Evolutionary conservation across 2,329 filamentous ascomycete genomes (phyloP).

Genomic region (Cercospora nicotianae): DNA sequence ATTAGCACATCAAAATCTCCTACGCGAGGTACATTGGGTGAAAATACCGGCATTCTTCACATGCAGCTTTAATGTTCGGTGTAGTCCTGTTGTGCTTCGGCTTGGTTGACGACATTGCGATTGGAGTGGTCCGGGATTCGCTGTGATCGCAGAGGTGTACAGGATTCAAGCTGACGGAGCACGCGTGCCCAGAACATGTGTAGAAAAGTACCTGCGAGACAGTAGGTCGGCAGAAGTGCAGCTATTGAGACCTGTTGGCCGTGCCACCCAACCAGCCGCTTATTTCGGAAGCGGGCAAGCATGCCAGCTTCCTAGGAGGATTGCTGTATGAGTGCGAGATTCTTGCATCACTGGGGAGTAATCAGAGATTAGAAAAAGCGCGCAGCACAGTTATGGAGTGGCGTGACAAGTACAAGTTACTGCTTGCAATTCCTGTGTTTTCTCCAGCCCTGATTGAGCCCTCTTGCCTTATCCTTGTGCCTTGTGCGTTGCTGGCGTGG

Average conservation of each 20-base stretch:
- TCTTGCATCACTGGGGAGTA: slow-evolving; percentile 8
- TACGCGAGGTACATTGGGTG: background rate
- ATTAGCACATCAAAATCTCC: background rate
- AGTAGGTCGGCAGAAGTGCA: background rate
- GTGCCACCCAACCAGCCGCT: background rate
- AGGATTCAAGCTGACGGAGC: background rate
- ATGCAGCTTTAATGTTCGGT: slow-evolving; percentile 13
- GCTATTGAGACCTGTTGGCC: background rate
- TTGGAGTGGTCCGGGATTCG: background rate
- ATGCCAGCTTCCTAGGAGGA: background rate
- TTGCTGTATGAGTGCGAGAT: background rate
- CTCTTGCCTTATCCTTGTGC: background rate
- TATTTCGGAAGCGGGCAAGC: slow-evolving; percentile 4
- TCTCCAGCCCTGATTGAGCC: background rate
- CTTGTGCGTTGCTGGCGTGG: background rate
- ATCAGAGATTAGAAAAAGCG: background rate
- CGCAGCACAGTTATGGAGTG: background rate
- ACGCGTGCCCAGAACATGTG: background rate
- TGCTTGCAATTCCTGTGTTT: background rate
- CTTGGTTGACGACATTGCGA: background rate
- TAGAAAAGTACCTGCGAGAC: background rate
- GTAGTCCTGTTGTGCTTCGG: slow-evolving; percentile 7
- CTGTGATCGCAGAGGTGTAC: background rate
- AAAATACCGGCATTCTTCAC: slow-evolving; percentile 10
- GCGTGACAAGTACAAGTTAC: background rate